Evolutionary conservation across 345 rosid species (phyloP).

Genomic region (Toxicodendron radicans): DNA sequence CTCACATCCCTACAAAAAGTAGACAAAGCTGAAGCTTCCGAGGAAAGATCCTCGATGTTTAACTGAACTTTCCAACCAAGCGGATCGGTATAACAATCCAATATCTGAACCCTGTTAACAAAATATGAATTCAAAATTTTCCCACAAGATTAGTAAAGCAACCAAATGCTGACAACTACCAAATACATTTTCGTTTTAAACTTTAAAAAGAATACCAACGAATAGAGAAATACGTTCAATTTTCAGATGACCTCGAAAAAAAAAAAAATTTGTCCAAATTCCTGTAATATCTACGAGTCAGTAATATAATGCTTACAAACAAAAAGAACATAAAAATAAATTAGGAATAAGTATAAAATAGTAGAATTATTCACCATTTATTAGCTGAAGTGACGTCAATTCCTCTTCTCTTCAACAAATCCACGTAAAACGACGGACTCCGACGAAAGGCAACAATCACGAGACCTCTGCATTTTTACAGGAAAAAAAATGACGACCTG

Average conservation of each 20-base stretch:
- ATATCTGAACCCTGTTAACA: slow-evolving; percentile 58
- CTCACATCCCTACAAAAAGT: slow-evolving; percentile 53
- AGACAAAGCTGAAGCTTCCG: slow-evolving; percentile 33
- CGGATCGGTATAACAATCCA: slow-evolving; percentile 92
- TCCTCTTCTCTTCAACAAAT: slow-evolving; percentile 55
- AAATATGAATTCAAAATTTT: neutral
- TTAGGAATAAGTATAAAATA: too few relatives aligned
- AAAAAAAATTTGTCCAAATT: too few relatives aligned
- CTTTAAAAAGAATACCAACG: too few relatives aligned
- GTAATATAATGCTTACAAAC: too few relatives aligned
- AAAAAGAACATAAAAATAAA: too few relatives aligned
- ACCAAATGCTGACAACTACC: neutral
- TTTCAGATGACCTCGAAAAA: too few relatives aligned
- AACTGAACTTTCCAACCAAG: slow-evolving; percentile 70
- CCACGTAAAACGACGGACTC: slow-evolving; percentile 66
- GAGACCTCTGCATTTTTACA: slow-evolving; percentile 45
- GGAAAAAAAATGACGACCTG: neutral
- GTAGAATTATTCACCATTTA: slow-evolving; percentile 45
- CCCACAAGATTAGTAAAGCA: slow-evolving; percentile 7
- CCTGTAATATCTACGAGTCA: too few relatives aligned
- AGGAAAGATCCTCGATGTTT: slow-evolving; percentile 20
- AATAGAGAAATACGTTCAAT: neutral
- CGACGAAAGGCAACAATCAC: slow-evolving; percentile 63
- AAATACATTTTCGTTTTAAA: neutral
- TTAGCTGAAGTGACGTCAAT: slow-evolving; percentile 42